Evolutionary conservation across 441 rosid species (phyloP).

Genomic region (Gossypium trilobum): DNA sequence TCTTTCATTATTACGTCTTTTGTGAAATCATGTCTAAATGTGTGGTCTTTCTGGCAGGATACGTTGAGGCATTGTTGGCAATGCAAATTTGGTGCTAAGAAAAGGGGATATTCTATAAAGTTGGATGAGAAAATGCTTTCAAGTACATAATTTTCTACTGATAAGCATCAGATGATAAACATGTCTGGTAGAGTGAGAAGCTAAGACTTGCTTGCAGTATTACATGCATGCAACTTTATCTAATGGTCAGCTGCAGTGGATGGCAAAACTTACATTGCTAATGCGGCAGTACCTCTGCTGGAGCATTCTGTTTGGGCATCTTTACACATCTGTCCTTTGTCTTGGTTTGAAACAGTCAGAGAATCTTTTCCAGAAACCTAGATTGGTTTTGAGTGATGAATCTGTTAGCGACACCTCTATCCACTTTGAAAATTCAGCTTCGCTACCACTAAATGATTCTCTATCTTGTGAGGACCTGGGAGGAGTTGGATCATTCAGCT

Average conservation of each 20-base stretch:
- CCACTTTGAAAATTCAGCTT: constrained; percentile 19
- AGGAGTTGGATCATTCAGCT: constrained; percentile 84
- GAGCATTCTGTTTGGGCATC: constrained; percentile 39
- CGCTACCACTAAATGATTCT: constrained; percentile 18
- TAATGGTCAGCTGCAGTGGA: constrained; percentile 17
- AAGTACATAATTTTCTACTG: not conserved
- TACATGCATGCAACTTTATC: constrained; percentile 10
- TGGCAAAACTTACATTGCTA: constrained; percentile 33
- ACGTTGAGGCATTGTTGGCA: not conserved
- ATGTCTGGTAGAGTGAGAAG: constrained; percentile 1
- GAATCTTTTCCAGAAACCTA: constrained; percentile 22
- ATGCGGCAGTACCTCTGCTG: constrained; percentile 37
- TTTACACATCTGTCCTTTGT: constrained; percentile 26
- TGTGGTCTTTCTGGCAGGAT: constrained; percentile 27
- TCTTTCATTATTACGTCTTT: not conserved
- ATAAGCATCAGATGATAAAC: constrained; percentile 10
- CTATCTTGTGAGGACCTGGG: constrained; percentile 63
- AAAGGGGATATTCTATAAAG: constrained; percentile 1
- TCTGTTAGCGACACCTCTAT: constrained; percentile 20
- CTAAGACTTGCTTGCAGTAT: constrained; percentile 14
- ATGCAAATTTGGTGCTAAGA: not conserved
- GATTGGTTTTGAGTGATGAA: constrained; percentile 24
- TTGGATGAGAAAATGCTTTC: constrained; percentile 13
- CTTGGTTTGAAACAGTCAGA: constrained; percentile 27
- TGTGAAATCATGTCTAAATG: not conserved